Evolutionary conservation across 441 rosid genomes (phyloP).

Genomic region (Pelargonium fulgidum): DNA sequence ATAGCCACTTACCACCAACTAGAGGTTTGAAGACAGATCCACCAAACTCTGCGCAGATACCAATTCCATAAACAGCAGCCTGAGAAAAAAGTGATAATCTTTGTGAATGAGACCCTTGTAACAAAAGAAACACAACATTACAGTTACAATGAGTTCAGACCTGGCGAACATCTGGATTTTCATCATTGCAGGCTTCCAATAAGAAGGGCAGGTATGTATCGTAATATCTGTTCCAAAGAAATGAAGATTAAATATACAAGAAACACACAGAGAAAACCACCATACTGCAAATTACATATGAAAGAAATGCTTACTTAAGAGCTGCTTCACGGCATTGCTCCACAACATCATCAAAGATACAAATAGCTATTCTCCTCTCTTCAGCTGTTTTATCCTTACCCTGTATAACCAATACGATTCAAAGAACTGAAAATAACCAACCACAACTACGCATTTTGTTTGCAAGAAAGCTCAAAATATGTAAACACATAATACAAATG

Average conservation of each 20-base stretch:
- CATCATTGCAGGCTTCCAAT: conserved; percentile 97
- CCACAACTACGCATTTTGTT: background rate
- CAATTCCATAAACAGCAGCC: conserved; percentile 99
- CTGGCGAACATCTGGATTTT: conserved; percentile 92
- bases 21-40: conserved; percentile 84
- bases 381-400: conserved; percentile 98
- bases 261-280: background rate
- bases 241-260: background rate
- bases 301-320: conserved; percentile 54
- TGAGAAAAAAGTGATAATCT: conserved; percentile 30
- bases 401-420: conserved; percentile 30
- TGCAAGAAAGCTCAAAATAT: background rate
- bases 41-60: conserved; percentile 98
- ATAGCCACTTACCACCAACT: conserved; percentile 64
- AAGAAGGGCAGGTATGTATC: conserved; percentile 94
- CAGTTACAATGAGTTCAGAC: conserved; percentile 25
- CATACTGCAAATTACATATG: background rate
- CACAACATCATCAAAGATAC: conserved; percentile 98
- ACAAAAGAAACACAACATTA: conserved; percentile 1
- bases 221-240: conserved; percentile 55
- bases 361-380: conserved; percentile 99
- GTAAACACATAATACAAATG: background rate
- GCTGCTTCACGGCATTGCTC: conserved; percentile 96
- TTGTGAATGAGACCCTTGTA: conserved; percentile 10
- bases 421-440: background rate